These are phyloP conservation scores for Suhomyces ambrosiae DNA, from an alignment of 1,139 yeast species.

Conservation along the genomic window DNA sequence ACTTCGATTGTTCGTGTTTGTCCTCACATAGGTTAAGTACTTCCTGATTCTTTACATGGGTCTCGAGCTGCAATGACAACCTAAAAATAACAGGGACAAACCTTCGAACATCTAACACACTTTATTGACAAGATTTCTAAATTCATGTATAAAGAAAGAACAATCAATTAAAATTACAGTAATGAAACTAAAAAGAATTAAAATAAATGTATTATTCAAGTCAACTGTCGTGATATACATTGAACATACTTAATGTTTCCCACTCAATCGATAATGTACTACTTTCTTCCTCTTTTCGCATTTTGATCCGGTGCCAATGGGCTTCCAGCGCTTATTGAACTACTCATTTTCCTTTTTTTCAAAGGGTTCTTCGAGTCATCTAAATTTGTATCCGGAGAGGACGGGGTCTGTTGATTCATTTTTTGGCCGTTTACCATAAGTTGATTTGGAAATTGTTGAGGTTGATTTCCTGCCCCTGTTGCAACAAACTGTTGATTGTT, in stretches of 20 bases:
- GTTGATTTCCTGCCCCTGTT: conserved; percentile 8
- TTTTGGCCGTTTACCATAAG: conserved; percentile 7
- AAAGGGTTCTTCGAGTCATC: conserved; percentile 17
- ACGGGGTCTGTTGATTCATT: conserved; percentile 9
- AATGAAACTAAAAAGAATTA: not conserved
- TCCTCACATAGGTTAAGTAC: too few species aligned
- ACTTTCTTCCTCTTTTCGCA: conserved; percentile 15
- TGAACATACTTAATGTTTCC: too few species aligned
- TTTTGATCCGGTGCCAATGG: conserved; percentile 12
- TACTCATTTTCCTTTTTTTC: conserved; percentile 19
- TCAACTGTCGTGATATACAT: too few species aligned
- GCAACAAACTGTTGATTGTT: conserved; percentile 9
- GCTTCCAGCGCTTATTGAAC: conserved; percentile 14
- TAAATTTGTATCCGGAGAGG: conserved; percentile 14
- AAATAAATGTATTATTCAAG: not conserved
- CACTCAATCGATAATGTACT: too few species aligned
- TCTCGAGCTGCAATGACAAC: too few species aligned
- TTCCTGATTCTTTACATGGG: too few species aligned
- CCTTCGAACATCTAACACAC: too few species aligned
- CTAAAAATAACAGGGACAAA: too few species aligned
- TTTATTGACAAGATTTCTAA: too few species aligned
- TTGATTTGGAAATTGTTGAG: conserved; percentile 10
- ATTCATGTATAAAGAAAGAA: too few species aligned
- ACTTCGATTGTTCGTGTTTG: too few species aligned
- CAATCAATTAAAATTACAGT: not conserved